Base-by-base conservation (phyloP, 2,329 filamentous ascomycete species). In the Tricladium varicosporioides region DNA sequence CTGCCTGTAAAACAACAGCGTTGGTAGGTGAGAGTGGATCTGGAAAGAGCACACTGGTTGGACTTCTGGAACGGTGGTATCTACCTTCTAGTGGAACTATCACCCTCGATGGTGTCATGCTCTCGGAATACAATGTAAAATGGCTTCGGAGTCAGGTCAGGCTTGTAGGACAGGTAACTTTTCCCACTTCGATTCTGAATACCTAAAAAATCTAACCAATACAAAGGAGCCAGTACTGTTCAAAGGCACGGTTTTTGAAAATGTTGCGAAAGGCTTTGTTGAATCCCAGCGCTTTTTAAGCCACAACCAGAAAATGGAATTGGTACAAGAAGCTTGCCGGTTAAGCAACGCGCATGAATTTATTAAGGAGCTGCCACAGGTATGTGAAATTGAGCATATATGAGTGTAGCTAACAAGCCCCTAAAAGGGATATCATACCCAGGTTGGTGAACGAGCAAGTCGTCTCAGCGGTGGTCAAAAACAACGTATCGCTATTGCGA, bases 281-380 rank as follows among this genome's bases (percentile, higher is more conserved):
- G 94, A 94, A 49, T 95, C 92, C 1, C 77, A 82, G 55, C n/a
- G n/a, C n/a, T 84, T 86, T 62, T 91, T 96, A 71, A 65, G 84
- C 49, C 85, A 84, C 45, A 76, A 79, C 2, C 82, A 86, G 33
- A 87, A 92, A 51, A 83, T 83, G 52, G 83, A 88, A 55, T 79
- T 93, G 15, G 83, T 97, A 42, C 80, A 89, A 50, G 82, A 90
- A 44, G 94, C 94, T 14, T 91, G 93, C 8, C 89, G 85, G 72
- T 95, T 89, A 80, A 89, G 94, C 13, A 97, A 97, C 65, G 93
- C 93, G 1, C 92, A 97, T 70, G 92, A 96, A 63, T 97, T 97
- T 70, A 87, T 99, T 63, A 82, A 78, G 5, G 75, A 80, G 10
- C 81, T 97, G 1, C 92, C 94, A n/a, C n/a, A n/a, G n/a, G n/a